These are phyloP conservation scores for Triangularia setosa DNA, from an alignment of 2,329 filamentous ascomycete species.

Conservation along the genomic window DNA sequence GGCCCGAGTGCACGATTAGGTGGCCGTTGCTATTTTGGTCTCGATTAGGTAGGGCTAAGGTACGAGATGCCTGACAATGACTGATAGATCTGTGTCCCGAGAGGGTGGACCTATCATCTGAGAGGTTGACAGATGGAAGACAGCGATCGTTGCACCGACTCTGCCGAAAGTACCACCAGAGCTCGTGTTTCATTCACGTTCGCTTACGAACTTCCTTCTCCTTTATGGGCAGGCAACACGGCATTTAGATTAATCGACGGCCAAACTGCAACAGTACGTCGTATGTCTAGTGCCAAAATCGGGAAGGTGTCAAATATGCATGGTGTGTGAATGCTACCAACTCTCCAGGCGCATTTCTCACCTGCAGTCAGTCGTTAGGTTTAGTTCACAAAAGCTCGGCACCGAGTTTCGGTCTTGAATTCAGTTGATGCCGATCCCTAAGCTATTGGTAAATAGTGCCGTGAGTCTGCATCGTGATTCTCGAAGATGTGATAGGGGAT, in stretches of 20 bases:
- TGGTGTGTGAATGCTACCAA: slow-evolving; percentile 3
- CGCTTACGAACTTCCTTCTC: slow-evolving; percentile 8
- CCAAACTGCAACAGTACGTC: slow-evolving; percentile 9
- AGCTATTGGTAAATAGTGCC: slow-evolving; percentile 12
- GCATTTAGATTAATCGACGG: slow-evolving; percentile 14
- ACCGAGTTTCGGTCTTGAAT: slow-evolving; percentile 1
- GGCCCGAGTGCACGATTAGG: slow-evolving; percentile 7
- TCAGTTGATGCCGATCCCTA: neutral
- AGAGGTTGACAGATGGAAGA: neutral
- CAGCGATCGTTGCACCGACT: neutral
- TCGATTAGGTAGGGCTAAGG: neutral
- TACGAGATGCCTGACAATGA: neutral
- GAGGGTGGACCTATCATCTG: neutral
- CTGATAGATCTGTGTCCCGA: slow-evolving; percentile 1
- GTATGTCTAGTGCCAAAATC: slow-evolving; percentile 10
- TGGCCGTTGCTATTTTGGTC: slow-evolving; percentile 17
- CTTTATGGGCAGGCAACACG: slow-evolving; percentile 6
- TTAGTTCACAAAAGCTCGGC: slow-evolving; percentile 1
- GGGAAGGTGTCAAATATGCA: slow-evolving; percentile 11
- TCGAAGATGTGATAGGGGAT: neutral
- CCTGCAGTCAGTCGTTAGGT: neutral
- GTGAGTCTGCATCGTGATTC: neutral
- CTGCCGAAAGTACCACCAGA: slow-evolving; percentile 5
- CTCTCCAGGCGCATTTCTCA: neutral
- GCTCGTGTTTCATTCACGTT: slow-evolving; percentile 10